Conservation (phyloP, 257 asterid species). For the Penstemon barbatus region DNA sequence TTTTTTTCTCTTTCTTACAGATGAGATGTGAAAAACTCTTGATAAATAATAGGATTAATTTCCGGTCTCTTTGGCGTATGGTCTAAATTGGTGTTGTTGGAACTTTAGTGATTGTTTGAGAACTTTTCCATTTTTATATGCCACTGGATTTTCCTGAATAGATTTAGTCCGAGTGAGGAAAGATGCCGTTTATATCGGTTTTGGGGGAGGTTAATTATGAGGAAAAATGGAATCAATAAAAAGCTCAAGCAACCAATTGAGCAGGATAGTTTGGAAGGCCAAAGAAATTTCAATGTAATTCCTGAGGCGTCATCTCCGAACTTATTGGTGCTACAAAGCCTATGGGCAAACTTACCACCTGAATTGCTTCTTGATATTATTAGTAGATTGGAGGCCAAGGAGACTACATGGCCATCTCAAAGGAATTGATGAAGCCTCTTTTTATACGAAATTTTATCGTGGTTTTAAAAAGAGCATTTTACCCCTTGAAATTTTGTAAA, state of each 20-base stretch:
- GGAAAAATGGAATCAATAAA: constrained; percentile 34
- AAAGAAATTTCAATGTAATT: constrained; percentile 37
- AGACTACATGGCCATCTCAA: constrained; percentile 82
- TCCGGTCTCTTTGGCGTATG: background rate
- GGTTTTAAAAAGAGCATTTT: too few relatives aligned
- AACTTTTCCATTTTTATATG: constrained; percentile 1
- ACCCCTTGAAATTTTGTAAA: too few relatives aligned
- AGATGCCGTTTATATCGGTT: constrained; percentile 43
- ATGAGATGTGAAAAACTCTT: constrained; percentile 3
- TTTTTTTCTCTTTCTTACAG: constrained; percentile 20
- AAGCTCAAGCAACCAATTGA: constrained; percentile 35
- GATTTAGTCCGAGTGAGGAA: constrained; percentile 21
- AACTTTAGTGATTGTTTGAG: background rate
- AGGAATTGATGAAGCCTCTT: constrained; percentile 19
- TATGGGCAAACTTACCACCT: constrained; percentile 80
- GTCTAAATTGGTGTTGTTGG: background rate
- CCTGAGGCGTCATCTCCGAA: constrained; percentile 40
- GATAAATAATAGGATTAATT: background rate
- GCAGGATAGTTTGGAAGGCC: constrained; percentile 31
- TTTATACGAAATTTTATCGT: too few relatives aligned
- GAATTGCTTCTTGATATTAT: constrained; percentile 79
- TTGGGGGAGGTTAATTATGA: constrained; percentile 31
- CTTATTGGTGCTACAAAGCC: constrained; percentile 39
- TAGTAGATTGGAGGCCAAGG: constrained; percentile 75
- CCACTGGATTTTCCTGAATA: background rate